These are phyloP conservation scores for Cladophialophora exuberans DNA, from an alignment of 2,329 filamentous ascomycete species.

Conservation along the genomic window DNA sequence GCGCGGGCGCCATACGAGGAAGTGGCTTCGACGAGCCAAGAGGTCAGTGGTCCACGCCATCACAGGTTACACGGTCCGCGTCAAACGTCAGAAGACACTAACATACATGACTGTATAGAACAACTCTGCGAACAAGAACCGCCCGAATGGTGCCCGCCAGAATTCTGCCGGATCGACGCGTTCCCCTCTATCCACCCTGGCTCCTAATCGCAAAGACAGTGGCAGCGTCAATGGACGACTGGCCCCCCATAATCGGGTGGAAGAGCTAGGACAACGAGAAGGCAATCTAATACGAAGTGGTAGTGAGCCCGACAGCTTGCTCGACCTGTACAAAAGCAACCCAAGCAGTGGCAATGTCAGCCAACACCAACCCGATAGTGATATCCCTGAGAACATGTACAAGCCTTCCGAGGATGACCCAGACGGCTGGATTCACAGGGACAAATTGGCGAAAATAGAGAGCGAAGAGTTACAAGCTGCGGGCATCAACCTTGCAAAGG, in stretches of 20 bases:
- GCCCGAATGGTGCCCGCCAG: constrained; percentile 22
- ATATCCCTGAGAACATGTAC: constrained; percentile 36
- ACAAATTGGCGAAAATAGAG: constrained; percentile 55
- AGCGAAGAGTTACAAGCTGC: constrained; percentile 55
- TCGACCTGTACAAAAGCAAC: constrained; percentile 41
- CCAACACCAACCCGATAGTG: constrained; percentile 28
- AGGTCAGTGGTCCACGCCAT: constrained; percentile 19
- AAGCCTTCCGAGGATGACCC: constrained; percentile 37
- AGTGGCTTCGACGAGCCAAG: constrained; percentile 22
- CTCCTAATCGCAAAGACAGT: constrained; percentile 30
- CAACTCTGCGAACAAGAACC: constrained; percentile 19
- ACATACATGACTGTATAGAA: constrained; percentile 25
- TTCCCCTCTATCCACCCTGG: constrained; percentile 24
- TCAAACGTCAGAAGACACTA: constrained; percentile 9
- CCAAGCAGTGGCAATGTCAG: constrained; percentile 31
- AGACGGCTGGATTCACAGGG: constrained; percentile 55
- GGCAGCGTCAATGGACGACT: constrained; percentile 19
- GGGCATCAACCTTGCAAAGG: constrained; percentile 46
- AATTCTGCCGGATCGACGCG: constrained; percentile 25
- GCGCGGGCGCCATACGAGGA: constrained; percentile 16
- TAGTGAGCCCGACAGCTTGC: constrained; percentile 44
- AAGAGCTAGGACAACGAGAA: constrained; percentile 37
- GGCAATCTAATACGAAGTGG: constrained; percentile 40
- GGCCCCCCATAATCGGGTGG: constrained; percentile 29
- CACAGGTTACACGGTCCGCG: constrained; percentile 1